Evolutionary conservation across 257 asterid species (phyloP), one percentile per base, ranked within the genome.

Genomic region (Handroanthus guayacan): DNA sequence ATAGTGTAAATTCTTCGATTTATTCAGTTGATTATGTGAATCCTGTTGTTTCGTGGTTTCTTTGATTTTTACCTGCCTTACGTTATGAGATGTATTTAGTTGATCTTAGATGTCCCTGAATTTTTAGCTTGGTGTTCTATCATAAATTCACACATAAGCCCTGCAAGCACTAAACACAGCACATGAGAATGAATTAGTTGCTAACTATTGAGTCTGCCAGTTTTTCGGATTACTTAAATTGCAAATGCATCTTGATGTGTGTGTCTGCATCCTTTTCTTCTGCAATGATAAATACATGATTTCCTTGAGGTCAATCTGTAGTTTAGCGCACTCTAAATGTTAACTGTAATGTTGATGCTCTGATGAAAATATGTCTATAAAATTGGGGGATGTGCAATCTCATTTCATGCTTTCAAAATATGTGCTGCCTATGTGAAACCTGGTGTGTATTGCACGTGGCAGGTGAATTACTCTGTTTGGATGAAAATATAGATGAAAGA

Each of bases 401-500:
- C 0, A 61, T 51, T 13, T 51, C 57, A 51, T 51, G 6, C 54
- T 51, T 12, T 51, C 61, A 9, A 57, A 57, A 52, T 4, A 51
- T 52, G 6, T 37, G 25, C 37, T 8, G 4, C 62, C 17, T 61
- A 70, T 67, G 3, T 39, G 37, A 58, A 37, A 68, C 48, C 81
- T 79, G 71, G 61, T 67, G 17, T 39, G 69, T 43, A 61, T 61
- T 64, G 69, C 62, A n/a, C 39, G 18, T 36, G 13, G 71, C 82
- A 85, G 89, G 85, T 78, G 77, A 64, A 31, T 68, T 8, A 47
- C n/a, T 55, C 44, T 47, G 63, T 18, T 48, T n/a, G 61, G 61
- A n/a, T 54, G 61, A 9, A 18, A 54, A 25, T 60, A 25, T 78
- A 67, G 79, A 64, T 72, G 82, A 71, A 77, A 0, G 31, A 25